Evolutionary conservation across 345 rosid species (phyloP).

Genomic region (Lenwebbia sp.): DNA sequence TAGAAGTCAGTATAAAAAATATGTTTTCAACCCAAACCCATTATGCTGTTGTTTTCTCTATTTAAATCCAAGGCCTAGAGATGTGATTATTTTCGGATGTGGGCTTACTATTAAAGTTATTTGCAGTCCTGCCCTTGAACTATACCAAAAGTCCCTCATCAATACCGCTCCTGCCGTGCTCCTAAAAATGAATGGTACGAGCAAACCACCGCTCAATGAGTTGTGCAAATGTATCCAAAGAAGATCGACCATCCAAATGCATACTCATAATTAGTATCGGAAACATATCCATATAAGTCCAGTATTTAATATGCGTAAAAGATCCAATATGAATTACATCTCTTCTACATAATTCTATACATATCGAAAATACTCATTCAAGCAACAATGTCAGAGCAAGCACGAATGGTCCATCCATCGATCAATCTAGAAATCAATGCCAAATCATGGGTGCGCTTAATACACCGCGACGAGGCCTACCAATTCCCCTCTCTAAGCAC

Average conservation of each 20-base stretch:
- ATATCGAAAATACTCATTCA: background rate
- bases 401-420: background rate
- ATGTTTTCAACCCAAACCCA: no score
- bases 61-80: background rate
- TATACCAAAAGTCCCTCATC: no score
- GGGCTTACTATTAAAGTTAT: background rate
- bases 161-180: no score
- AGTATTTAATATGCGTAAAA: background rate
- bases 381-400: background rate
- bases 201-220: no score
- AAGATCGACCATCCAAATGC: background rate
- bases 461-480: background rate
- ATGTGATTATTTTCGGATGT: background rate
- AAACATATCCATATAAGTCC: background rate
- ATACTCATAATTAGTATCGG: background rate
- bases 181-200: no score
- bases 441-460: background rate
- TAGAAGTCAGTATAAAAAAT: background rate
- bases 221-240: no score
- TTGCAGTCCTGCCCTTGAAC: background rate
- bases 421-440: background rate
- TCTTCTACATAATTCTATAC: background rate
- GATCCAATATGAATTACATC: background rate
- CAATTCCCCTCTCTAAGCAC: background rate
- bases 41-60: background rate